A percentile compares a stretch with the other conserved stretches of the same genome.
These are phyloP conservation scores for Paracoccidioides brasiliensis DNA, from an alignment of 2,329 filamentous ascomycete species.

Conservation along the genomic window DNA sequence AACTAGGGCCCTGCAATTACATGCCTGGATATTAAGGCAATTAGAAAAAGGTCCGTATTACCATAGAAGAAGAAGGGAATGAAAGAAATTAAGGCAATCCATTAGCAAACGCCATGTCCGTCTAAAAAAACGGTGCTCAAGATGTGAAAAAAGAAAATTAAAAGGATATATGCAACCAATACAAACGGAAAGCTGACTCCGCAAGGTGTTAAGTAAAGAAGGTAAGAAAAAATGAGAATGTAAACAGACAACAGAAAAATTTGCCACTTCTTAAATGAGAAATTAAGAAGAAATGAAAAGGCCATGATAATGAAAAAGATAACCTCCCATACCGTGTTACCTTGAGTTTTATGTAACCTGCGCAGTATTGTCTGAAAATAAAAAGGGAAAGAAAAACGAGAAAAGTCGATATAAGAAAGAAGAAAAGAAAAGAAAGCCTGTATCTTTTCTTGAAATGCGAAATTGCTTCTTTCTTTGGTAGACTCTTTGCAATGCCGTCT, in stretches of 20 bases:
- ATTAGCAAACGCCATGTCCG: slow-evolving; percentile 8
- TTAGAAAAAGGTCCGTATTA: neutral
- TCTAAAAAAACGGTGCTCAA: neutral
- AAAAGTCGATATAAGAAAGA: neutral
- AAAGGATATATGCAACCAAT: neutral
- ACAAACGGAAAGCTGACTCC: neutral
- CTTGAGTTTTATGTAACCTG: too few relatives aligned
- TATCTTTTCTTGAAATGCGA: neutral
- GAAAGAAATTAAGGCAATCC: neutral
- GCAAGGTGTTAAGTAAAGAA: neutral
- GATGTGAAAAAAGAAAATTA: neutral
- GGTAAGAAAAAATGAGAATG: neutral
- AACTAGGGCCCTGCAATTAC: neutral
- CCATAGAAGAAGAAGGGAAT: neutral
- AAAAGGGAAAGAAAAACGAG: too few relatives aligned
- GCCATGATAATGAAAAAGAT: too few relatives aligned
- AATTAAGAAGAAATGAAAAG: too few relatives aligned
- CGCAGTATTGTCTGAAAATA: too few relatives aligned
- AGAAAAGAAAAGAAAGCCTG: slow-evolving; percentile 1
- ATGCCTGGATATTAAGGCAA: neutral
- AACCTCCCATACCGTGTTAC: too few relatives aligned
- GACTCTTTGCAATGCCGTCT: slow-evolving; percentile 1
- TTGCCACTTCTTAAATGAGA: too few relatives aligned
- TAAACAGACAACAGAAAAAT: neutral
- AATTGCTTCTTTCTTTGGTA: too few relatives aligned